Evolutionary conservation across 768 basidiomycete species (phyloP).

Genomic region (Chalciporus piperatus): DNA sequence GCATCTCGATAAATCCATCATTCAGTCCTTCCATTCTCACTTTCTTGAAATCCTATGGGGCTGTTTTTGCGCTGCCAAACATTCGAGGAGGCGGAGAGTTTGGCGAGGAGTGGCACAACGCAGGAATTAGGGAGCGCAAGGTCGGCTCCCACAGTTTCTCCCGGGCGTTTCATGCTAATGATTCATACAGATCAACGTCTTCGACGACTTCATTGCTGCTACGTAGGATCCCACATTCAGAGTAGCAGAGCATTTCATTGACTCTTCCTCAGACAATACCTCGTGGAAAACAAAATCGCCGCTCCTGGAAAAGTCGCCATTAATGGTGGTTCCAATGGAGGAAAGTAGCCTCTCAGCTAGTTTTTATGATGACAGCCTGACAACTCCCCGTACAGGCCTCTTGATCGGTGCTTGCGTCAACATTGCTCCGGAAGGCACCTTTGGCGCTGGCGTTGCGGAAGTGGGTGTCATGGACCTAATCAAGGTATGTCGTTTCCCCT

Average conservation of each 20-base stretch:
- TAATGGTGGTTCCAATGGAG: slow-evolving; percentile 82
- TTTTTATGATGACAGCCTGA: neutral
- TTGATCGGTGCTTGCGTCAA: slow-evolving; percentile 85
- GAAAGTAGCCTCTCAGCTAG: slow-evolving; percentile 32
- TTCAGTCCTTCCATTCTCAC: slow-evolving; percentile 73
- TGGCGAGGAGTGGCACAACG: slow-evolving; percentile 82
- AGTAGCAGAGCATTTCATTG: neutral
- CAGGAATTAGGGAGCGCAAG: slow-evolving; percentile 69
- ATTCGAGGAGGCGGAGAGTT: slow-evolving; percentile 76
- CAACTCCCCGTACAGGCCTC: slow-evolving; percentile 44
- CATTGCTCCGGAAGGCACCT: slow-evolving; percentile 69
- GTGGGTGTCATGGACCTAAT: slow-evolving; percentile 81
- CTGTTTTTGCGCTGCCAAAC: slow-evolving; percentile 56
- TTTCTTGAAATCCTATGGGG: slow-evolving; percentile 68
- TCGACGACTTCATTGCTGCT: slow-evolving; percentile 81
- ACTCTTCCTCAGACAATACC: slow-evolving; percentile 49
- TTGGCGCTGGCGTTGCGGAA: slow-evolving; percentile 78
- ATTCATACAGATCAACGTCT: slow-evolving; percentile 57
- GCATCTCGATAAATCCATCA: slow-evolving; percentile 64
- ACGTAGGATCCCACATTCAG: slow-evolving; percentile 45
- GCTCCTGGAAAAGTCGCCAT: slow-evolving; percentile 70
- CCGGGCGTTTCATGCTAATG: slow-evolving; percentile 3
- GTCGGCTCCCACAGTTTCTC: slow-evolving; percentile 31
- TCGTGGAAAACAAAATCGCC: slow-evolving; percentile 70
- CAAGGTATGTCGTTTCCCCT: slow-evolving; percentile 44